Percentiles rank a stretch among this genome's conserved stretches.
Conservation (phyloP, 352 stramenopile species). For the Blastocystis sp. region DNA sequence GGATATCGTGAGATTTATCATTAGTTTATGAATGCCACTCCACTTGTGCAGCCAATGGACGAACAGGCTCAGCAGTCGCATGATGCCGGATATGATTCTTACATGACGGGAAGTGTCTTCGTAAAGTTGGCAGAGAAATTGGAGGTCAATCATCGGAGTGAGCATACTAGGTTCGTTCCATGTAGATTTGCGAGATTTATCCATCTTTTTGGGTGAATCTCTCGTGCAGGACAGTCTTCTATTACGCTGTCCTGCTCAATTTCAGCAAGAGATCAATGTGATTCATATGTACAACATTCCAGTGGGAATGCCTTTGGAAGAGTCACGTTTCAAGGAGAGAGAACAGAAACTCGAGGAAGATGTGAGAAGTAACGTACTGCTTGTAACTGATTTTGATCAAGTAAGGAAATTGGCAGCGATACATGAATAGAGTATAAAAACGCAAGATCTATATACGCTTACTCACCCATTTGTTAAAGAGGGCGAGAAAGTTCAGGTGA, state of each 20-base stretch:
- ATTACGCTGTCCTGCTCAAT: neutral
- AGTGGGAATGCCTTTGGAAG: neutral
- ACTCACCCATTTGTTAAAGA: neutral
- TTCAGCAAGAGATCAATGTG: slow-evolving; percentile 14
- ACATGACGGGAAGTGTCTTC: slow-evolving; percentile 18
- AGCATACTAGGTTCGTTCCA: neutral
- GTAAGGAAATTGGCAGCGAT: neutral
- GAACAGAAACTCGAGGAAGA: neutral
- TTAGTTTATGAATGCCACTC: neutral
- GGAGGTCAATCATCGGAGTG: neutral
- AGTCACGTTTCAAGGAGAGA: neutral
- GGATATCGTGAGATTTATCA: neutral
- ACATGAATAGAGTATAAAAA: neutral
- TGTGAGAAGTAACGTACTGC: neutral
- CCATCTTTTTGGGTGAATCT: neutral
- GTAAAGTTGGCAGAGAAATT: neutral
- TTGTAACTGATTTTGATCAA: neutral
- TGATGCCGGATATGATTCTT: slow-evolving; percentile 35
- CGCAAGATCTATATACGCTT: neutral
- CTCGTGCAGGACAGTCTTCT: neutral
- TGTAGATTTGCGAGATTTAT: slow-evolving; percentile 17
- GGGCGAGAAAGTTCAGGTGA: neutral
- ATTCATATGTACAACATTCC: slow-evolving; percentile 32
- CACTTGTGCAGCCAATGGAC: neutral
- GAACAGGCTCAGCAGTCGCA: neutral